A percentile compares a stretch with the other conserved stretches of the same genome.
Conservation (phyloP, 2,329 filamentous ascomycete species). For the Pseudogymnoascus sp. region DNA sequence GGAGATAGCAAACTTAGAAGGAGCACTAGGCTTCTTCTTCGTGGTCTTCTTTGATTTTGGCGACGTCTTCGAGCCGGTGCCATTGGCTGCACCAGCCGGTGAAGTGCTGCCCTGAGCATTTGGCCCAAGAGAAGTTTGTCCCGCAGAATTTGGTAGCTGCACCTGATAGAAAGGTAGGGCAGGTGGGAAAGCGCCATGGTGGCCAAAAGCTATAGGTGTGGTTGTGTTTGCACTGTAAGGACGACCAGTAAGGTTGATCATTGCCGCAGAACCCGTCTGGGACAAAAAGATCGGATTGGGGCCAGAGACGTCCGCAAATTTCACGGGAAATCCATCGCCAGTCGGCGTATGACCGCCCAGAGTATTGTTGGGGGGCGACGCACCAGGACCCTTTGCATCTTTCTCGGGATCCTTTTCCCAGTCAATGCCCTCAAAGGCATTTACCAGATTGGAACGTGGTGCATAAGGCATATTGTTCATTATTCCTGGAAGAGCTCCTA, state of each 20-base stretch:
- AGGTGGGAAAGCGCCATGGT: background rate
- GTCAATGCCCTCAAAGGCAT: background rate
- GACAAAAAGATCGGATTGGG: background rate
- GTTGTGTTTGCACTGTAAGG: background rate
- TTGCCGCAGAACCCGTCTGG: background rate
- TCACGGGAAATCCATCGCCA: background rate
- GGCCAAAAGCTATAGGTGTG: background rate
- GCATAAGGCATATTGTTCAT: background rate
- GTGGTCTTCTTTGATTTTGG: background rate
- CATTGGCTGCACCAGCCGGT: background rate
- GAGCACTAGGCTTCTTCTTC: background rate
- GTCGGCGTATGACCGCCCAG: background rate
- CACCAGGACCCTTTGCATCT: background rate
- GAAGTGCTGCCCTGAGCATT: background rate
- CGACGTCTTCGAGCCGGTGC: background rate
- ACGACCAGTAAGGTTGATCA: background rate
- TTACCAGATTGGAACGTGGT: background rate
- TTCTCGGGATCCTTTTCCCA: background rate
- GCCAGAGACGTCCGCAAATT: background rate
- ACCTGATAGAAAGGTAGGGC: background rate
- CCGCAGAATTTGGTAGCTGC: background rate
- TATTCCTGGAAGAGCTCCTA: background rate
- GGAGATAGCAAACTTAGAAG: background rate
- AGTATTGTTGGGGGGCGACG: background rate
- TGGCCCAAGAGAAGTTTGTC: background rate